Base-by-base conservation (phyloP, 192 early-diverging fungal genomes). In the Ambispora gerdemannii region DNA sequence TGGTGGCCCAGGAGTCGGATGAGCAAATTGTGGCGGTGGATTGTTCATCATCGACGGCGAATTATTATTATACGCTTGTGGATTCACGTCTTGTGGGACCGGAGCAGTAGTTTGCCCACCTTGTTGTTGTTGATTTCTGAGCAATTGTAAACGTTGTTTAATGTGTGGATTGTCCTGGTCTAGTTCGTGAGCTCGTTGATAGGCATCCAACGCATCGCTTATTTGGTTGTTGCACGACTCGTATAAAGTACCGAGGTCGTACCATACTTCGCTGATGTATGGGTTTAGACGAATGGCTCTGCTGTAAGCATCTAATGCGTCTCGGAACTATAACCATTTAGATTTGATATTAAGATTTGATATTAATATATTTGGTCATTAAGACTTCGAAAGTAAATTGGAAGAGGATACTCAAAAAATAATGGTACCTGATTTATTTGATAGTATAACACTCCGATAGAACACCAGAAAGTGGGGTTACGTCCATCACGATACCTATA, bases 391-490 rank as follows among this genome's bases (percentile, higher is more conserved):
- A n/a, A n/a, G n/a, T n/a, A n/a, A n/a, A n/a, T n/a, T n/a, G n/a
- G n/a, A n/a, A n/a, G n/a, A n/a, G n/a, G n/a, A n/a, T n/a, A n/a
- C n/a, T n/a, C n/a, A n/a, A 43, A 10, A 43, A 68, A 53, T n/a
- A 10, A 3, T 32, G 27, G 30, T 75, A 84, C 83, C 64, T 94
- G 93, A 63, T 90, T 94, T 63, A 97, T 96, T 74, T 97, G 93
- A 82, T 91, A 99, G 73, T 99, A 99, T 3, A 99, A 78, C 0
- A 98, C 94, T 56, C 97, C 97, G 72, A 99, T 99, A 1, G 95
- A 97, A 77, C 95, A 97, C 97, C 97, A 99, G 75, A 97, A 97
- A 8, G 90, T 93, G 8, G 96, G 95, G 70, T 98, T 97, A 55
- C 89, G 87, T 15, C 89, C 90, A 77, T 99, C 96, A 35, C 90